Evolutionary conservation across 371 early-diverging fungal species (phyloP).

Genomic region (Vairimorpha ceranae): DNA sequence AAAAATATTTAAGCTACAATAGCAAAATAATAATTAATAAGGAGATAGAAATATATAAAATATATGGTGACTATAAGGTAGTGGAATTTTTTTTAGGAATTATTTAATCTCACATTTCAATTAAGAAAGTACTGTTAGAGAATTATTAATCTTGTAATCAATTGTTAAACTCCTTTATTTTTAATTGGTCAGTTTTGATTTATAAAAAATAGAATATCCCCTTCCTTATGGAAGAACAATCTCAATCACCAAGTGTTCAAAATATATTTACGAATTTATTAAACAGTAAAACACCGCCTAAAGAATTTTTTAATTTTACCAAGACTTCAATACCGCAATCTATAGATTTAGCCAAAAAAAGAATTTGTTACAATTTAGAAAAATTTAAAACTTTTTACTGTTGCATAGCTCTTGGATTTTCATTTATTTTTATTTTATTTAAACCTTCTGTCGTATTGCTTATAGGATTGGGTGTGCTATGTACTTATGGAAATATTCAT

Average conservation of each 20-base stretch:
- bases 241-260: neutral
- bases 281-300: neutral
- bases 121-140: too few species aligned
- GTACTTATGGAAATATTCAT: neutral
- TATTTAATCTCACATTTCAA: too few species aligned
- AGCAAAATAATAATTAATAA: neutral
- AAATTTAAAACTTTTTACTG: constrained; percentile 19
- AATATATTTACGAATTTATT: neutral
- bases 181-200: neutral
- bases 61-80: neutral
- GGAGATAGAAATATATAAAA: neutral
- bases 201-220: neutral
- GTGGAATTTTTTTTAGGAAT: constrained; percentile 8
- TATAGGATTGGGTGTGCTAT: neutral
- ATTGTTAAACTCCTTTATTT: neutral
- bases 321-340: constrained; percentile 6
- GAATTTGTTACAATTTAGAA: constrained; percentile 6
- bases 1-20: neutral
- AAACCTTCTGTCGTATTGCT: constrained; percentile 7
- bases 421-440: constrained; percentile 6
- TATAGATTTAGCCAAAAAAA: constrained; percentile 4
- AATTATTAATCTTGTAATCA: neutral
- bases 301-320: constrained; percentile 19
- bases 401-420: neutral
- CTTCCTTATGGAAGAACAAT: neutral